These are phyloP conservation scores for Phaeosphaeriaceae sp. DNA, from an alignment of 2,329 filamentous ascomycete genomes.

Conservation along the genomic window DNA sequence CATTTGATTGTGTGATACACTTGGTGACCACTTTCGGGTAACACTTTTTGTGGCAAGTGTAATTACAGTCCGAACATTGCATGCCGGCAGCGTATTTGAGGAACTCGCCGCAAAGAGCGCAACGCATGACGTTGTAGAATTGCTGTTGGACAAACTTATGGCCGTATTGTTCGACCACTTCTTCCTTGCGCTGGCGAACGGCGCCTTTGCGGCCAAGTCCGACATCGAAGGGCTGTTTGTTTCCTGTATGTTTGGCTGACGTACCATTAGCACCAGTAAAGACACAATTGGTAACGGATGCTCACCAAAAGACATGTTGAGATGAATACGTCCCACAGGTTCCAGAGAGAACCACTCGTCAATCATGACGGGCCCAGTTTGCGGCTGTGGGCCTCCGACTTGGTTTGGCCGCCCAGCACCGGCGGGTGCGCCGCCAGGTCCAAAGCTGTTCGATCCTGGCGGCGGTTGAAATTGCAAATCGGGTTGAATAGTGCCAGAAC, in stretches of 20 bases:
- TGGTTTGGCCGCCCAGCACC: slow-evolving; percentile 47
- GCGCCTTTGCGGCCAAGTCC: slow-evolving; percentile 94
- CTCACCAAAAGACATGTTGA: slow-evolving; percentile 83
- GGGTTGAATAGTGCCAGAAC: slow-evolving; percentile 55
- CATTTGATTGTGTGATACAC: slow-evolving; percentile 99
- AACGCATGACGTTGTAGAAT: slow-evolving; percentile 99
- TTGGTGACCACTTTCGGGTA: slow-evolving; percentile 97
- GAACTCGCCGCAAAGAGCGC: slow-evolving; percentile 95
- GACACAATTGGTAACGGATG: not conserved
- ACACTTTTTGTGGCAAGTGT: slow-evolving; percentile 98
- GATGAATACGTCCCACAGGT: slow-evolving; percentile 88
- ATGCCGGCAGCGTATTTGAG: slow-evolving; percentile 98
- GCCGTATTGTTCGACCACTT: slow-evolving; percentile 97
- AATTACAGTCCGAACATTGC: slow-evolving; percentile 99
- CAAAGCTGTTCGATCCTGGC: slow-evolving; percentile 48
- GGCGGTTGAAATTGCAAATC: slow-evolving; percentile 63
- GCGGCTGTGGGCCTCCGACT: slow-evolving; percentile 51
- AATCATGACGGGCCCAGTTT: slow-evolving; percentile 67
- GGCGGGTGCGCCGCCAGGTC: slow-evolving; percentile 46
- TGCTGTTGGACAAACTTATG: slow-evolving; percentile 99
- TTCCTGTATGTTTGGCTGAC: slow-evolving; percentile 80
- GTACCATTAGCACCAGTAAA: slow-evolving; percentile 24
- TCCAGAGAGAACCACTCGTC: slow-evolving; percentile 98
- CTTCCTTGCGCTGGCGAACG: slow-evolving; percentile 96
- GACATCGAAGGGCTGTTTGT: slow-evolving; percentile 81